phyloP scores from a whole-genome alignment of 495 filamentous ascomycete species.

The Pyrenula massariospora region DNA sequence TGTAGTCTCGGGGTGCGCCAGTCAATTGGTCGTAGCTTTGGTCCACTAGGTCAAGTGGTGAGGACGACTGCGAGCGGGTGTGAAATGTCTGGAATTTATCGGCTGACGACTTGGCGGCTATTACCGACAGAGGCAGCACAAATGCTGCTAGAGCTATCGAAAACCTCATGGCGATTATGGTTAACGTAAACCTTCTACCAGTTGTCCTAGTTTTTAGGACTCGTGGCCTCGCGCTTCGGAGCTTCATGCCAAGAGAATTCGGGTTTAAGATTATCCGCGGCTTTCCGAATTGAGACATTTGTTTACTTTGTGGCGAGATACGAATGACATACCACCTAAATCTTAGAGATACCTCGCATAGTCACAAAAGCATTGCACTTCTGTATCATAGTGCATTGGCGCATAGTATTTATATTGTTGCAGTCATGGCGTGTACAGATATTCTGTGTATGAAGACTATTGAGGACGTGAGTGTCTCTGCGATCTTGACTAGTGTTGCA shows the following conservation, averaged over 20 bases:
- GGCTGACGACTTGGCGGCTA: constrained; percentile 10
- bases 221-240: background rate
- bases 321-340: too few species aligned
- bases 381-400: background rate
- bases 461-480: background rate
- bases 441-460: background rate
- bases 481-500: background rate
- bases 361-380: background rate
- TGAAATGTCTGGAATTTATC: constrained; percentile 57
- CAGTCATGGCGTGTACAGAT: background rate
- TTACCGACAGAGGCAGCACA: background rate
- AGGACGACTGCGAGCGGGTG: constrained; percentile 48
- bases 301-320: background rate
- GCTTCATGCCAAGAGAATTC: background rate
- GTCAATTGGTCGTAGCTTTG: constrained; percentile 63
- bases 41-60: constrained; percentile 68
- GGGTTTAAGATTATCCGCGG: background rate
- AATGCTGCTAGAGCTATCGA: constrained; percentile 36
- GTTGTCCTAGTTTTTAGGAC: background rate
- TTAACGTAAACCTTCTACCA: background rate
- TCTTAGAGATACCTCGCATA: too few species aligned
- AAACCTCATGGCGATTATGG: constrained; percentile 19
- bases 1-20: constrained; percentile 68
- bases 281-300: background rate
- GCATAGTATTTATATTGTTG: background rate